Evolutionary conservation across 495 filamentous ascomycete genomes (phyloP), one percentile per base, ranked within the genome.

Genomic region (Penicillium psychrofluorescens): DNA sequence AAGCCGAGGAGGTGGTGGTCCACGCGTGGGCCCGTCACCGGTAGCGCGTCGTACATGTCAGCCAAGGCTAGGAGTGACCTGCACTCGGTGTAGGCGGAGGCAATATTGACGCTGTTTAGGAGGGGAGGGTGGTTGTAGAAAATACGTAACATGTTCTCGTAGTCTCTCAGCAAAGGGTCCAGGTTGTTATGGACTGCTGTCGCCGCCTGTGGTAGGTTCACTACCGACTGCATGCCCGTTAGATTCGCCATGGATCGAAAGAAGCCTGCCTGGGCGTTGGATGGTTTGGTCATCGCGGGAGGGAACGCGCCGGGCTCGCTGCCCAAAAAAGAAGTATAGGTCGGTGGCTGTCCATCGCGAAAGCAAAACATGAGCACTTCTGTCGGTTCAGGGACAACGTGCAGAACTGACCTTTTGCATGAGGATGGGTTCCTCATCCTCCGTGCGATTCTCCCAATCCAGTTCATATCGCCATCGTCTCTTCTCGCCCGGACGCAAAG

Each of bases 1-100:
- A 95, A 96, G 44, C 90, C 88, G 1, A 96, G 71, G 4, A 96
- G 68, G 60, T 96, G 89, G 68, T 96, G 88, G 55, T 96, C 89
- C 8, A 95, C 82, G n/a, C 90, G 79, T 1, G 87, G 85, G 0
- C 90, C 90, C 11, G 95, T 86, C 11, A 95, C 87, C 13, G 81
- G 71, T 8, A 95, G 74, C 4, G 90, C 88, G 61, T 96, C 90
- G 68, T 95, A 95, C 72, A 90, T 86, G 59, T 95, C 90, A 7
- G 86, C 90, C 31, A 95, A 70, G 12, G 76, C 78, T 30, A 95
- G 77, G 7, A 95, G 79, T 8, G 84, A 79, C 63, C 95, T 92
- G 76, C 88, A 95, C 59, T 95, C 86, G 28, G 89, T 79, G 62
- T 96, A 96, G 12, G 88, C 86, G 51, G 87, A 83, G 48, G 88